A percentile compares a stretch with the other conserved stretches of the same genome.
phyloP scores from a whole-genome alignment of 768 basidiomycete species.

The Boletales sp. region DNA sequence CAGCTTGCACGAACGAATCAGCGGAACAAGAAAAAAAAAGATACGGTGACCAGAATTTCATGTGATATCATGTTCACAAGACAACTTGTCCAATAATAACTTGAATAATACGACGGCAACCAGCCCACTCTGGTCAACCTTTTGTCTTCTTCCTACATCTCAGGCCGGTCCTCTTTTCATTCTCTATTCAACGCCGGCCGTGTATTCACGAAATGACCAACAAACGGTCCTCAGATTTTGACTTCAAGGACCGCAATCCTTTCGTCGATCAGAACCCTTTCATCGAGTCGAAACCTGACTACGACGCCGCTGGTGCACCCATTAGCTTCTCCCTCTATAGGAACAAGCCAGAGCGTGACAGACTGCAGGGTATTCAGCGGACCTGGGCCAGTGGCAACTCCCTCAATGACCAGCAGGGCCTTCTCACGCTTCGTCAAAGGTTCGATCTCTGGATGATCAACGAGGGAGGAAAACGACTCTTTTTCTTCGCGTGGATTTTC shows the following conservation, averaged over 20 bases:
- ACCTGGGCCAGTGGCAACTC: constrained; percentile 37
- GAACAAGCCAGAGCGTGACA: constrained; percentile 80
- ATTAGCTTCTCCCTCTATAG: constrained; percentile 57
- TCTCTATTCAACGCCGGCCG: constrained; percentile 15
- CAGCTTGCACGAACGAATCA: no score
- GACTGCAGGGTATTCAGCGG: constrained; percentile 84
- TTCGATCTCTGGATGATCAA: constrained; percentile 90
- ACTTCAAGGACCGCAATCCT: constrained; percentile 58
- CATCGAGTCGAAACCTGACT: constrained; percentile 30
- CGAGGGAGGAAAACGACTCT: constrained; percentile 76
- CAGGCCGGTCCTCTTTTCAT: constrained; percentile 28
- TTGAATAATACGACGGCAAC: neutral
- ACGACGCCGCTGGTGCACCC: constrained; percentile 23
- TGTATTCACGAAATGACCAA: constrained; percentile 18
- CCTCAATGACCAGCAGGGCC: constrained; percentile 31
- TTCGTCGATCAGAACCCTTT: constrained; percentile 52
- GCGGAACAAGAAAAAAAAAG: no score
- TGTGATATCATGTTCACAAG: no score
- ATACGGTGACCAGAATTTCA: no score
- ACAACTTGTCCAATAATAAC: neutral
- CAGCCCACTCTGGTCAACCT: neutral
- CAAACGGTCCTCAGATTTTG: constrained; percentile 59
- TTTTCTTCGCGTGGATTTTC: constrained; percentile 78
- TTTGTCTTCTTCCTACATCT: constrained; percentile 5
- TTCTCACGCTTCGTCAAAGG: constrained; percentile 41